Evolutionary conservation across 176 grass and related monocot species (phyloP).

Genomic region (Cenchrus americanus): DNA sequence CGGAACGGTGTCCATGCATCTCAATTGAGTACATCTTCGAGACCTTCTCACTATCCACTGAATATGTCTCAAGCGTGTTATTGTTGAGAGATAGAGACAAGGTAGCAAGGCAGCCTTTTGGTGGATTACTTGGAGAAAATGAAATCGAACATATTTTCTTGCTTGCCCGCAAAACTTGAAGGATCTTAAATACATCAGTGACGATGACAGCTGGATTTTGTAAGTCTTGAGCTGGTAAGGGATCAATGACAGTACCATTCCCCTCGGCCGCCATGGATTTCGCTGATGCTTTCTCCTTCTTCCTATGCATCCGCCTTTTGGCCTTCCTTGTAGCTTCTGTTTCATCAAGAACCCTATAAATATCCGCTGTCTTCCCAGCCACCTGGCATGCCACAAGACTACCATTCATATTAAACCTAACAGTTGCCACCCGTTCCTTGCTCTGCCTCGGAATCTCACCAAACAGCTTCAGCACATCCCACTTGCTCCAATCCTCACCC

Average conservation of each 20-base stretch:
- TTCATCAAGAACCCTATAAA: slow-evolving; percentile 88
- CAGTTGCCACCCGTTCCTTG: slow-evolving; percentile 74
- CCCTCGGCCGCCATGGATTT: slow-evolving; percentile 49
- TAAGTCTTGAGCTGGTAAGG: slow-evolving; percentile 47
- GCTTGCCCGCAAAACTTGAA: slow-evolving; percentile 69
- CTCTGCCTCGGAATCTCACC: slow-evolving; percentile 85
- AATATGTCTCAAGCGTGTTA: slow-evolving; percentile 87
- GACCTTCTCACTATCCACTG: slow-evolving; percentile 59
- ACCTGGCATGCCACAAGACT: slow-evolving; percentile 80
- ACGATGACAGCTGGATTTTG: slow-evolving; percentile 61
- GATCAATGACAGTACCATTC: slow-evolving; percentile 66
- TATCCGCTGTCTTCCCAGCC: slow-evolving; percentile 73
- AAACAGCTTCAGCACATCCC: slow-evolving; percentile 89
- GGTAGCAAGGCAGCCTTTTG: slow-evolving; percentile 65
- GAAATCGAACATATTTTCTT: slow-evolving; percentile 92
- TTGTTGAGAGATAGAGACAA: slow-evolving; percentile 86
- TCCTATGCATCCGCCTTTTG: slow-evolving; percentile 78
- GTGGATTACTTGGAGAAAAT: slow-evolving; percentile 68
- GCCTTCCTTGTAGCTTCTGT: slow-evolving; percentile 67
- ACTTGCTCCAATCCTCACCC: slow-evolving; percentile 71
- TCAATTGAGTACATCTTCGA: slow-evolving; percentile 89
- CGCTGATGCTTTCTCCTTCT: slow-evolving; percentile 75
- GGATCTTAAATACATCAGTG: slow-evolving; percentile 81
- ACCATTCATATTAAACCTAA: slow-evolving; percentile 80
- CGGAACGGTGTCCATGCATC: slow-evolving; percentile 83